Percentiles rank a stretch among this genome's conserved stretches.
These are phyloP conservation scores for Microsporum audouinii DNA, from an alignment of 2,329 filamentous ascomycete species.

Conservation along the genomic window DNA sequence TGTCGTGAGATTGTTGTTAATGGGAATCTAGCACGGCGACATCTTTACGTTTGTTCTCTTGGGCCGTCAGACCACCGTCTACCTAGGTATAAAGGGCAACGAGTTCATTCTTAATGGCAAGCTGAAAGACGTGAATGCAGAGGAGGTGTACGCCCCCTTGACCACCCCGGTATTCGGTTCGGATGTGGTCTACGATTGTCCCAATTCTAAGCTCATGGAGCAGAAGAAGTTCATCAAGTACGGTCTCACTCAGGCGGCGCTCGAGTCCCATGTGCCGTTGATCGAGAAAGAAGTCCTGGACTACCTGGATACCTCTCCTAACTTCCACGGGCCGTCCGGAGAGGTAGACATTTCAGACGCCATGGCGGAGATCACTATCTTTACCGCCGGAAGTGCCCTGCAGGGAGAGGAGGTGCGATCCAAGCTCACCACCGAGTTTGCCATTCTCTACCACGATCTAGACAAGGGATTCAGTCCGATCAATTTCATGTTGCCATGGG, in stretches of 20 bases:
- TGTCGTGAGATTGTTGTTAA: neutral
- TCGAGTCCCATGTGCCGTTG: slow-evolving; percentile 62
- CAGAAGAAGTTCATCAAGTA: slow-evolving; percentile 75
- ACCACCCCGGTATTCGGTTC: slow-evolving; percentile 63
- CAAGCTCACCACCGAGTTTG: slow-evolving; percentile 60
- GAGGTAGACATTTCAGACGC: slow-evolving; percentile 52
- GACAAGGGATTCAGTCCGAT: slow-evolving; percentile 68
- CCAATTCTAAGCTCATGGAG: slow-evolving; percentile 86
- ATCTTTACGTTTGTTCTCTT: slow-evolving; percentile 84
- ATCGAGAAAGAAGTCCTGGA: slow-evolving; percentile 61
- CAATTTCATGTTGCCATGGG: slow-evolving; percentile 75
- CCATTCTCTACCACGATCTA: slow-evolving; percentile 66
- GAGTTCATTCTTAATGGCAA: slow-evolving; percentile 92
- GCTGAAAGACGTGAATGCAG: slow-evolving; percentile 76
- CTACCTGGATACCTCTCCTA: slow-evolving; percentile 43
- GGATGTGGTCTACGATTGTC: slow-evolving; percentile 83
- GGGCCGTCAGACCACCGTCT: slow-evolving; percentile 79
- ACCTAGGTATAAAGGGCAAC: slow-evolving; percentile 69
- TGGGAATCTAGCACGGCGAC: slow-evolving; percentile 58
- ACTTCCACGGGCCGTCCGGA: slow-evolving; percentile 50
- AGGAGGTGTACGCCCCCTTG: slow-evolving; percentile 76
- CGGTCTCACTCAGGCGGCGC: slow-evolving; percentile 48
- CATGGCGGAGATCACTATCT: slow-evolving; percentile 69
- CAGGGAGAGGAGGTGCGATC: slow-evolving; percentile 48
- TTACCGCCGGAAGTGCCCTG: slow-evolving; percentile 43